Evolutionary conservation across 2,329 filamentous ascomycete species (phyloP), one percentile per base, ranked within the genome.

Genomic region (Leptographium radiaticola): DNA sequence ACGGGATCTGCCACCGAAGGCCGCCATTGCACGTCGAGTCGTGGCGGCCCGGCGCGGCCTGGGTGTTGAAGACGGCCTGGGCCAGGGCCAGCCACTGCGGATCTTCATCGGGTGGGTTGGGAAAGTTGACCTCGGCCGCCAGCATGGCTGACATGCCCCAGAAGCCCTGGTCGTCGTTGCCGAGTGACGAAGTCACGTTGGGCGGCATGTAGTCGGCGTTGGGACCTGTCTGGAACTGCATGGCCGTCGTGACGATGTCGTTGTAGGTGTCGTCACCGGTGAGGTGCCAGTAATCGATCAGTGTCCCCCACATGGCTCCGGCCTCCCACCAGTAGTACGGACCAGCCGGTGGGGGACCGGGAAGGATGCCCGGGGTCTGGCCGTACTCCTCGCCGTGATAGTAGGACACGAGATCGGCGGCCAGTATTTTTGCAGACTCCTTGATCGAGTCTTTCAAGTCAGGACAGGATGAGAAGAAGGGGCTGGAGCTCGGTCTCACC

Each of bases 1-100:
- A 67, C 61, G 76, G 80, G 45, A 87, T 80, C 67, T 87, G 83
- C 81, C 81, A 85, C 56, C 80, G 76, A 55, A 86, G 65, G 2
- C 83, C 83, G 52, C 83, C 83, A 20, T 70, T 70, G 63, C 83
- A 87, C 2, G 69, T 71, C 0, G 63, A 62, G 1, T 67, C 70
- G 55, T 82, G 75, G 74, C 81, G 83, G 42, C 73, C 68, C 11
- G 68, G 65, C 4, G 52, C 56, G 1, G 72, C 75, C 47, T 70
- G 67, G 5, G 71, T 71, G 60, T 81, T 77, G 56, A 73, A 86
- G 6, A 80, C 77, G 50, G 75, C 76, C 62, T 80, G 72, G 2
- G 75, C 80, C 6, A 86, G 69, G 5, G 75, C 70, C 9, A 78
- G 67, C 71, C 77, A 81, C 44, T 70, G 60, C 2, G 74, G 70